A percentile compares a stretch with the other conserved stretches of the same genome.
Conservation (phyloP, 2,329 filamentous ascomycete genomes). For the Sporothrix protearum region DNA sequence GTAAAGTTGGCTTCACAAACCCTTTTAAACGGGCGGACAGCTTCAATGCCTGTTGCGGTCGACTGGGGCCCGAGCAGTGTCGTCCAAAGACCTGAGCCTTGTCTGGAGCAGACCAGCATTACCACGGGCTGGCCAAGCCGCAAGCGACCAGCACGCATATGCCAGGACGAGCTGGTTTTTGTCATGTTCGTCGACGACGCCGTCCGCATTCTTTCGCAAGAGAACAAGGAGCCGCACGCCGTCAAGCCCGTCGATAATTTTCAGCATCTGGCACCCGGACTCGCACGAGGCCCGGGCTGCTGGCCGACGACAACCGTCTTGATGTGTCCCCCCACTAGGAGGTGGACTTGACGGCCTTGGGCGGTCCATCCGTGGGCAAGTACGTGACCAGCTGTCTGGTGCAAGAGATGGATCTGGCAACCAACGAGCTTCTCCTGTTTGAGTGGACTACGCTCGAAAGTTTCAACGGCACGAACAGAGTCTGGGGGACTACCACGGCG, state of each 20-base stretch:
- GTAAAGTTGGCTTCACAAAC: not conserved
- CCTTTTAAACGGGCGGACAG: not conserved
- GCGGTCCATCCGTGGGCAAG: conserved; percentile 9
- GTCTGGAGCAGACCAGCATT: conserved; percentile 28
- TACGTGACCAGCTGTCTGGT: conserved; percentile 36
- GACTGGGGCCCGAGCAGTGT: conserved; percentile 20
- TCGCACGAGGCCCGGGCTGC: conserved; percentile 13
- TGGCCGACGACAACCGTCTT: conserved; percentile 7
- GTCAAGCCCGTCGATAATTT: not conserved
- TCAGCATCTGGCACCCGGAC: not conserved
- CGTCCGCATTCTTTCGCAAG: conserved; percentile 14
- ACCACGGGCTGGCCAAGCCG: not conserved
- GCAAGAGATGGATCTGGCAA: conserved; percentile 49
- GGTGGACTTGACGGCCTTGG: conserved; percentile 3
- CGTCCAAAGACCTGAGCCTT: conserved; percentile 33
- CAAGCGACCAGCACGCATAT: conserved; percentile 9
- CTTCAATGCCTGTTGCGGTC: not conserved
- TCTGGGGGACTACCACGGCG: conserved; percentile 27
- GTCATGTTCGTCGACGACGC: conserved; percentile 1
- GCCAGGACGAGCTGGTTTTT: not conserved
- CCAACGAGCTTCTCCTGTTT: conserved; percentile 47
- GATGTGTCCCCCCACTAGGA: not conserved
- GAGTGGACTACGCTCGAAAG: conserved; percentile 43
- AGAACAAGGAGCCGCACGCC: conserved; percentile 23
- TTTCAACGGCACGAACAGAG: conserved; percentile 29